Base-by-base conservation (phyloP, 305 asterid species). In the Withania somnifera region DNA sequence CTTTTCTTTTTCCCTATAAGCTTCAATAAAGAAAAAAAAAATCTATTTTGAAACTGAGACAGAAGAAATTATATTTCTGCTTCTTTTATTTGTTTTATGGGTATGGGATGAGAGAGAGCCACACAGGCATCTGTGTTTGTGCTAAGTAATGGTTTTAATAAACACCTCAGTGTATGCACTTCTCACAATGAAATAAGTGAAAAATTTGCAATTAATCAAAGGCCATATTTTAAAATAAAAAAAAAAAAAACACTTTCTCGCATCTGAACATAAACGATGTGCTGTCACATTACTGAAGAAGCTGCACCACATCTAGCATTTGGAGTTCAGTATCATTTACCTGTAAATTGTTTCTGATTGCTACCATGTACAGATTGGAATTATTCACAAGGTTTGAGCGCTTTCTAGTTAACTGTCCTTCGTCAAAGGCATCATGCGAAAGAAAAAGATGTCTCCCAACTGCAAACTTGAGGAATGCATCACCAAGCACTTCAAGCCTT, bases 401-500 rank as follows among this genome's bases (percentile, higher is more conserved):
- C 89, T 85, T 97, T 82, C 90, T 90, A 69, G 98, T 94, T 82
- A 97, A 87, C 87, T 94, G 98, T 67, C 99, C 99, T 91, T 97
- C 99, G 77, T 97, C 98, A 67, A 92, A 89, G 51, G 94, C 85
- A 51, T 83, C 90, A 36, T 94, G 90, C 85, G 87, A 87, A 53
- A 97, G 94, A 86, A 97, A 97, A 71, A 95, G 91, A 89, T 88
- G 95, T 84, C 97, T 91, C 57, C 95, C 98, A 83, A 93, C 99
- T 32, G 94, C 97, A 87, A 93, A 92, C 89, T 97, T 97, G 78
- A 97, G 99, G 90, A 97, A 94, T 67, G 97, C 97, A 80, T 97
- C 99, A 78, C 99, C 99, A 88, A 97, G 98, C 82, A 93, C 97
- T 88, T 97, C 99, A 88, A 94, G 95, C 88, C 99, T 93, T 90